Base-by-base conservation (phyloP, 495 filamentous ascomycete species). In the Schizothecium vesticola region DNA sequence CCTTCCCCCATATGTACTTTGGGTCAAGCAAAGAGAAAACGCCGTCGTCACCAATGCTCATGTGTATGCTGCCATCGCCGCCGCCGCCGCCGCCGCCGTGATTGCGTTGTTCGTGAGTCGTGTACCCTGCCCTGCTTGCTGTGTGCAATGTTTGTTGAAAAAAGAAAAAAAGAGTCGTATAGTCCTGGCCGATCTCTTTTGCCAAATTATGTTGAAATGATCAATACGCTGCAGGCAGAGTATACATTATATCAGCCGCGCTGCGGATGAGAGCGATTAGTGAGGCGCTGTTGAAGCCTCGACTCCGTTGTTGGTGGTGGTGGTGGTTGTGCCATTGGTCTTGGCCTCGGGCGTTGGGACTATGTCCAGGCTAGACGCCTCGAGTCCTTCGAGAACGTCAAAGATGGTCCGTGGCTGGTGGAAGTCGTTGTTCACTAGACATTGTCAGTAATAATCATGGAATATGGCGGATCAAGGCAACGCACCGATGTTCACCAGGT, bases 391-490 rank as follows among this genome's bases (percentile, higher is more conserved):
- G 78, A 99, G 95, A 10, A 98, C 80, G 11, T 89, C 83, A 73
- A 96, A 97, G 74, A 99, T 90, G 23, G 86, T 87, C 61, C 87
- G 82, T 16, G 84, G 83, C 66, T 91, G 82, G 77, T 93, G 91
- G 86, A 98, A 99, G 75, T 99, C 93, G 74, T 99, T 99, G 81
- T 99, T 90, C 9, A 99, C 94, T 95, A 74, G 1, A 36, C 4
- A 9, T 22, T 64, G 67, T 80, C 61, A 71, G 69, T 7, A 23
- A 33, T 29, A 24, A 1, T 28, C 28, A 36, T n/a, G 0, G 0
- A 26, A 10, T 8, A 1, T 7, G 21, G 28, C 7, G 10, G 24
- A 16, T 1, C 8, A 21, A 55, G 13, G 33, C 3, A 43, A 43
- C 90, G 78, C 83, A 95, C 93, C 93, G 68, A 99, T 97, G 77